A percentile compares a stretch with the other conserved stretches of the same genome.
Evolutionary conservation across 2,329 filamentous ascomycete genomes (phyloP).

Genomic region (Colletotrichum musae): DNA sequence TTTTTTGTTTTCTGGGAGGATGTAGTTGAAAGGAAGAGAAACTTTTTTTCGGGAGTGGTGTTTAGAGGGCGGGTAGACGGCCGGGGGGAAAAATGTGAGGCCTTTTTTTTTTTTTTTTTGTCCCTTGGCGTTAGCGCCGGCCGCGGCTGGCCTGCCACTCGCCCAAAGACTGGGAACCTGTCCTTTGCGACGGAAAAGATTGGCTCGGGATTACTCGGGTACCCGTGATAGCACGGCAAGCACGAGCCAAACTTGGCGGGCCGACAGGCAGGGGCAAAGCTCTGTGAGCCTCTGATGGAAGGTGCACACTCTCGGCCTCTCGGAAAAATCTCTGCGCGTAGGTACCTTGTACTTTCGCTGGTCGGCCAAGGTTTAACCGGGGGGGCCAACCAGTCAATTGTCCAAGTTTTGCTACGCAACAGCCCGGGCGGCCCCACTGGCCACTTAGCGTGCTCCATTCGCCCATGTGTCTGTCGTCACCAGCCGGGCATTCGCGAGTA

Average conservation of each 20-base stretch:
- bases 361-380: conserved; percentile 35
- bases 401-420: conserved; percentile 17
- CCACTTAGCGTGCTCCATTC: conserved; percentile 39
- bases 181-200: conserved; percentile 38
- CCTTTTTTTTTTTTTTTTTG: conserved; percentile 32
- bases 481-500: not conserved
- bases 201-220: conserved; percentile 44
- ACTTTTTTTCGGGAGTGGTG: conserved; percentile 28
- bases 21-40: conserved; percentile 8
- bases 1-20: conserved; percentile 6
- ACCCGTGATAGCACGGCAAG: conserved; percentile 22
- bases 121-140: conserved; percentile 10
- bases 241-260: conserved; percentile 11
- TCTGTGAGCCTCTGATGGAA: conserved; percentile 1
- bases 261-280: not conserved
- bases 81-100: conserved; percentile 40
- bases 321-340: conserved; percentile 30
- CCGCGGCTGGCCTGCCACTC: conserved; percentile 29
- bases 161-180: conserved; percentile 32
- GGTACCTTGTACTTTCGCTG: not conserved
- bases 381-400: conserved; percentile 9
- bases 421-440: conserved; percentile 5
- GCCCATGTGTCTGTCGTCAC: conserved; percentile 37
- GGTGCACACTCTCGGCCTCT: conserved; percentile 16
- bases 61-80: conserved; percentile 13